Base-by-base conservation (phyloP, 148 eudicot genomes). In the Cornus kousa region DNA sequence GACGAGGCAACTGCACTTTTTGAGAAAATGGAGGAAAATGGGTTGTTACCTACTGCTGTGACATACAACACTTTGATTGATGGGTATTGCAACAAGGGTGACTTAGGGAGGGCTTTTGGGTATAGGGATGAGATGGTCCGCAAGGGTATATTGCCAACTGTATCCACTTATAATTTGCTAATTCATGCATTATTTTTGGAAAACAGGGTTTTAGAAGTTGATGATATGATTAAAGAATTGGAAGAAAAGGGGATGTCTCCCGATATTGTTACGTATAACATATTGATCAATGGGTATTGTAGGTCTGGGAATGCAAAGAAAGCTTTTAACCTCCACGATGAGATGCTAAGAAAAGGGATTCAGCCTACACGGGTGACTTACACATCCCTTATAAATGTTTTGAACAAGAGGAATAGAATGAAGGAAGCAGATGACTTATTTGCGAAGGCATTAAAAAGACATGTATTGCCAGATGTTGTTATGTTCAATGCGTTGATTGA, bases 401-500 rank as follows among this genome's bases (percentile, higher is more conserved):
- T 93, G 84, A 85, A 89, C 82, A 88, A 90, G 74, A 68, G 83
- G n/a, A 82, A 78, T 78, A 91, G 88, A 80, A 87, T 89, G 92
- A 84, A 68, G 46, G 92, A 93, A 84, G 95, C 91, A 13, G 87
- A 84, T 84, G 81, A 80, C 82, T 89, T 93, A 72, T 89, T 90
- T 83, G 85, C 65, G 31, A 88, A 83, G 82, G 74, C 82, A 24
- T 72, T 79, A 20, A 13, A 19, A 12, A 83, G 80, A 68, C 90
- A 91, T 75, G 74, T 91, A 55, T 31, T n/a, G 3, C 95, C 92
- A 0, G 97, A 93, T 84, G 77, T 86, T 81, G 83, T 91, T 70
- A 90, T 91, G 94, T 90, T 87, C 70, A 91, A 91, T 85, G 88
- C 94, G 39, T 78, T 93, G 81, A 88, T 93, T 65, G 87, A 89